Evolutionary conservation across 352 stramenopile species (phyloP), one percentile per base, ranked within the genome.

Genomic region (Phytophthora citrophthora): DNA sequence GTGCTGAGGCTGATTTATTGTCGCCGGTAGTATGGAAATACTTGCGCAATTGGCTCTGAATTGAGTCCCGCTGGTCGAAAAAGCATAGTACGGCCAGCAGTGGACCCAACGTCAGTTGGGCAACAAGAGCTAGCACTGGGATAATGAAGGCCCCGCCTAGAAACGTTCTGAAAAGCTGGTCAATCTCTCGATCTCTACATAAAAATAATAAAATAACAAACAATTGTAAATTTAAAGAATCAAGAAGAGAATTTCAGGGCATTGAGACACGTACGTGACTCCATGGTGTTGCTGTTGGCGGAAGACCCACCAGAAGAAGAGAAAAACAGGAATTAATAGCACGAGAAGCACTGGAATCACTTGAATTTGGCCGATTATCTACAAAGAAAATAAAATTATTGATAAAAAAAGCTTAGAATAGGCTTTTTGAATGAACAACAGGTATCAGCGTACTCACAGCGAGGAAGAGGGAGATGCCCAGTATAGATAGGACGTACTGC

Each of bases 91-190:
- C 15, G 1, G 70, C 70, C 55, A 74, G 70, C 10, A 89, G 32
- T 3, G 74, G 71, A 7, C 69, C 67, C 8, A 93, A 44, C 24
- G 80, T 32, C 7, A 63, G 12, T 51, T 93, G 72, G 11, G 58
- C 50, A 7, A 72, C n/a, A 15, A 87, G 13, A 7, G 79, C 81
- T 13, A 93, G 46, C 12, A 79, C 12, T 15, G 68, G 40, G 16
- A 74, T 51, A 12, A 83, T 71, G 36, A 89, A 74, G 29, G 78
- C 69, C 15, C 82, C 85, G 13, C 73, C 81, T 18, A 84, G 24
- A 48, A 91, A 91, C 23, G 64, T 80, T 54, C 72, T 57, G n/a
- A 81, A 13, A 10, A 93, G 58, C 67, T 91, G 82, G 54, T 77
- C 71, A 41, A 89, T 64, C 60, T 91, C 82, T 10, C 73, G 65